Evolutionary conservation across 257 asterid genomes (phyloP).

Genomic region (Lavandula angustifolia): DNA sequence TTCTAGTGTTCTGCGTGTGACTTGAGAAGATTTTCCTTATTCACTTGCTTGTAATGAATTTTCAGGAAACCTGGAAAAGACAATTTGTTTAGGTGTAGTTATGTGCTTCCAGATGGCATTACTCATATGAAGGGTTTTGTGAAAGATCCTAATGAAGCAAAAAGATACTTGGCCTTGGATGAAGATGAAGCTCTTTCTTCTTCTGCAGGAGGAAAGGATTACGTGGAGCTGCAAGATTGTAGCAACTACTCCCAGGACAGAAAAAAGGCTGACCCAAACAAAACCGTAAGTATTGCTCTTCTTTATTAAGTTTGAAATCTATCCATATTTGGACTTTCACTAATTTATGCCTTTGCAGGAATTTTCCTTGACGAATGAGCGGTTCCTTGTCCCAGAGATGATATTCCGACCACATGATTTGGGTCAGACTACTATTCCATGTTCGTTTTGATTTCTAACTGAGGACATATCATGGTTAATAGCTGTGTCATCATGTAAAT

Average conservation of each 20-base stretch:
- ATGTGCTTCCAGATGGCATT: slow-evolving; percentile 94
- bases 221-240: slow-evolving; percentile 39
- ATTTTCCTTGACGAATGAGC: slow-evolving; percentile 85
- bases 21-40: slow-evolving; percentile 19
- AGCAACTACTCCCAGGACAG: slow-evolving; percentile 43
- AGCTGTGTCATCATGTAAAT: background rate
- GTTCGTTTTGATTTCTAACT: slow-evolving; percentile 11
- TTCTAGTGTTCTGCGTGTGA: background rate
- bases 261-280: slow-evolving; percentile 58
- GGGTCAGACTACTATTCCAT: slow-evolving; percentile 49
- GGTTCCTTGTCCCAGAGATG: slow-evolving; percentile 97
- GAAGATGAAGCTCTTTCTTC: slow-evolving; percentile 34
- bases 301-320: slow-evolving; percentile 11
- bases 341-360: slow-evolving; percentile 52
- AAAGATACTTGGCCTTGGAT: slow-evolving; percentile 54
- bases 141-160: slow-evolving; percentile 69
- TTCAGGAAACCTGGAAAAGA: slow-evolving; percentile 73
- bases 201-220: slow-evolving; percentile 38
- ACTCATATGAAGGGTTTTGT: slow-evolving; percentile 74
- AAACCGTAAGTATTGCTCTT: slow-evolving; percentile 50
- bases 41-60: slow-evolving; percentile 27
- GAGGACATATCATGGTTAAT: background rate
- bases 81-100: slow-evolving; percentile 73
- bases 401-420: slow-evolving; percentile 93
- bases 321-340: slow-evolving; percentile 9